A percentile compares a stretch with the other conserved stretches of the same genome.
Conservation (phyloP, 495 filamentous ascomycete genomes). For the Neurospora sublineolata region DNA sequence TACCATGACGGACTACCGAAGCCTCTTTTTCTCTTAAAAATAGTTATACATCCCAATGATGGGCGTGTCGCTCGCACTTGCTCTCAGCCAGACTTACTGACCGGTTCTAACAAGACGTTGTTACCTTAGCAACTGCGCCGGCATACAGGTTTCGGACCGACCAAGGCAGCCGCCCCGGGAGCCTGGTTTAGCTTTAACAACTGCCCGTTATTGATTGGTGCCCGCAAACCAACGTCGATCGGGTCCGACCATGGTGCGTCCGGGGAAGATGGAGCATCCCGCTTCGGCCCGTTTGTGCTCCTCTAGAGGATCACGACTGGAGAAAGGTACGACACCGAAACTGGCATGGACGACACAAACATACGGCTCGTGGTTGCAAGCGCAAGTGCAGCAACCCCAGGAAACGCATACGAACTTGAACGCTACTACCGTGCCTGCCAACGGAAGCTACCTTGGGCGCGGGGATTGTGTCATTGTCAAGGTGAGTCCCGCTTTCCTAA, state of each 20-base stretch:
- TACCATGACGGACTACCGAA: not conserved
- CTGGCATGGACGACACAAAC: not conserved
- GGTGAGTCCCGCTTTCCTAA: not conserved
- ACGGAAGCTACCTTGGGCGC: not conserved
- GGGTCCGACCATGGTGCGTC: not conserved
- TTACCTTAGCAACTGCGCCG: not conserved
- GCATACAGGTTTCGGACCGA: not conserved
- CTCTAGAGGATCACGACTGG: not conserved
- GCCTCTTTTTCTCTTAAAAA: not conserved
- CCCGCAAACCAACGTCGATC: constrained; percentile 5
- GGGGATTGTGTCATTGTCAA: not conserved
- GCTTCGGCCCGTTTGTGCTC: not conserved
- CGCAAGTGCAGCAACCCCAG: not conserved
- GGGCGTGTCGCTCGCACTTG: not conserved
- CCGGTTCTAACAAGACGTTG: not conserved
- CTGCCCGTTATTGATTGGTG: constrained; percentile 7
- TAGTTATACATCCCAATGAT: not conserved
- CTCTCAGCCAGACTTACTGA: not conserved
- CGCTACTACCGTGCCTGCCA: not conserved
- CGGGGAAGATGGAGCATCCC: not conserved
- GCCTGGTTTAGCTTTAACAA: not conserved
- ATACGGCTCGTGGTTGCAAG: not conserved
- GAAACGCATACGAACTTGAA: not conserved
- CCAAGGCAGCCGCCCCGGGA: not conserved
- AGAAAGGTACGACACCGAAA: not conserved